A percentile compares a stretch with the other conserved stretches of the same genome.
phyloP scores from a whole-genome alignment of 1,284 basidiomycete genomes.

The Rhodotorula sp. region DNA sequence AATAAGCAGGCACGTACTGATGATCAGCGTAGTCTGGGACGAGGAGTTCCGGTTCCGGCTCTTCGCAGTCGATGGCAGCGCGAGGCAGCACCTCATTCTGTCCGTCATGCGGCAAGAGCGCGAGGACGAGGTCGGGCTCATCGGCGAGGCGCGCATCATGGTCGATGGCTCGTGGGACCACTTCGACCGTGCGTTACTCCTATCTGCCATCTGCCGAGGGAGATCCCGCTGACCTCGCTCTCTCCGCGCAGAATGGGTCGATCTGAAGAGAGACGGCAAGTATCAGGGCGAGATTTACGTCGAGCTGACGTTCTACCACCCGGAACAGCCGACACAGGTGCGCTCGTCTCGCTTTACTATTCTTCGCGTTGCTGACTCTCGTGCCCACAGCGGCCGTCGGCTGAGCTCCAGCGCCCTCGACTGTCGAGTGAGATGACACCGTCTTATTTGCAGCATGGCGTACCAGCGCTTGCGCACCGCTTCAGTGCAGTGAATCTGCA shows the following conservation, averaged over 20 bases:
- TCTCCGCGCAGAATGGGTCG: slow-evolving; percentile 20
- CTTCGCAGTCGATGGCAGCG: slow-evolving; percentile 7
- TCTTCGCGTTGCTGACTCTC: neutral
- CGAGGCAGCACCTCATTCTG: slow-evolving; percentile 11
- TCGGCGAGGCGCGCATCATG: slow-evolving; percentile 19
- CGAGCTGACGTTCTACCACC: slow-evolving; percentile 30
- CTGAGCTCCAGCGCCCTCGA: neutral
- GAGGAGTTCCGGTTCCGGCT: slow-evolving; percentile 28
- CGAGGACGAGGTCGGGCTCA: slow-evolving; percentile 13
- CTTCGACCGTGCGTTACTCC: slow-evolving; percentile 29
- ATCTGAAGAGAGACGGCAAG: slow-evolving; percentile 11
- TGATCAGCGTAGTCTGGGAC: slow-evolving; percentile 25
- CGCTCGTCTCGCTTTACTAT: neutral
- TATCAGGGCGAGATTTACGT: slow-evolving; percentile 29
- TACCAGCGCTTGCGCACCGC: neutral
- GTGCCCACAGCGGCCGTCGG: neutral
- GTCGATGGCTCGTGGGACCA: slow-evolving; percentile 23
- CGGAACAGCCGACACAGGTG: neutral
- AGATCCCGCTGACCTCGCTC: too few species aligned
- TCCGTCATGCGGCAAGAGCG: slow-evolving; percentile 12
- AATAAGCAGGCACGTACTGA: too few species aligned
- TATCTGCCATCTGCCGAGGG: neutral
- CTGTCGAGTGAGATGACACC: neutral
- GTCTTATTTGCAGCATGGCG: neutral
- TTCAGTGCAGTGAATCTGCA: neutral